These are phyloP conservation scores for Panus rudis DNA, from an alignment of 768 basidiomycete genomes.

Conservation along the genomic window DNA sequence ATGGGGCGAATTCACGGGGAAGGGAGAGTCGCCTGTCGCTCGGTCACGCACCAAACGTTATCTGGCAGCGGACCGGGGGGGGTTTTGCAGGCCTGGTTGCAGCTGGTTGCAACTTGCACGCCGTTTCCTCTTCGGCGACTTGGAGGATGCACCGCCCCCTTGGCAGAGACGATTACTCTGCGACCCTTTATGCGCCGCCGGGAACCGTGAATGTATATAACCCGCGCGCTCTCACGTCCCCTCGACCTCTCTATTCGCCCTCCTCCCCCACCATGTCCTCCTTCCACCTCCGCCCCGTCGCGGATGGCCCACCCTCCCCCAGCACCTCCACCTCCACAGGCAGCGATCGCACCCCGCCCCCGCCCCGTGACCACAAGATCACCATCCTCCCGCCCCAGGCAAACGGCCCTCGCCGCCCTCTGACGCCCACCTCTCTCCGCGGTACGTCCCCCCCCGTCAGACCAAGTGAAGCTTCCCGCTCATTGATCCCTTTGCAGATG, in stretches of 20 bases:
- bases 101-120: neutral
- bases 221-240: constrained; percentile 5
- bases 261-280: constrained; percentile 13
- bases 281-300: constrained; percentile 54
- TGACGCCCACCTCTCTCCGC: constrained; percentile 58
- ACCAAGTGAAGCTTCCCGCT: too few relatives aligned
- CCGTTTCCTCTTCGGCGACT: neutral
- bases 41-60: neutral
- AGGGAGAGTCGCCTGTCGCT: neutral
- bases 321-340: constrained; percentile 41
- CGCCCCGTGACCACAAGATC: constrained; percentile 17
- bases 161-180: neutral
- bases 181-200: neutral
- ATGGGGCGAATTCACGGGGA: neutral
- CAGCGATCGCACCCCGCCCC: constrained; percentile 31
- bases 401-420: constrained; percentile 41
- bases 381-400: too few relatives aligned
- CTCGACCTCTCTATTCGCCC: constrained; percentile 8
- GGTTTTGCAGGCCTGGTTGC: neutral
- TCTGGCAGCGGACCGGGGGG: constrained; percentile 7
- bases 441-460: constrained; percentile 30
- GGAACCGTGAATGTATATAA: constrained; percentile 1
- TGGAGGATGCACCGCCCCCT: neutral
- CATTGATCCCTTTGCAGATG: constrained; percentile 33
- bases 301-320: constrained; percentile 48